Evolutionary conservation across 257 asterid genomes (phyloP), one percentile per base, ranked within the genome.

Genomic region (Solanum boliviense): DNA sequence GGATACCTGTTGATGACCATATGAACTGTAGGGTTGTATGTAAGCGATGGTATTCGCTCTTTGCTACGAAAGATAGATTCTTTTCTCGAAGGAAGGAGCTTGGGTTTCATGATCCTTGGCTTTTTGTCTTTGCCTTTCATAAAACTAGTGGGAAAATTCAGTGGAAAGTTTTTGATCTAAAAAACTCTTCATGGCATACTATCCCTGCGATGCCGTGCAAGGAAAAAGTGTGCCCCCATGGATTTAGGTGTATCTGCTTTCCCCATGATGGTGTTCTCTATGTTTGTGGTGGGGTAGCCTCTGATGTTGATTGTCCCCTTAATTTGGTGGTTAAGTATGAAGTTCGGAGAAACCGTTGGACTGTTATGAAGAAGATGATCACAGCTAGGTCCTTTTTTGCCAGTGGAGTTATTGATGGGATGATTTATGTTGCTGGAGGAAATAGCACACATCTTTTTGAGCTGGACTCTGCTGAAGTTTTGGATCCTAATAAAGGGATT

Each of bases 161-260:
- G 87, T 97, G 99, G 99, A 93, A 93, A 91, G 98, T 95, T 88
- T 94, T 97, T 2, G 95, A 97, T 71, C 94, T 97, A 9, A 92
- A 86, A 6, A 93, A 90, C 56, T 89, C 91, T 38, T 89, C 96
- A 3, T 97, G 99, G 99, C 99, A 97, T 90, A 56, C 95, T 4
- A 94, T 95, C 83, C 98, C 99, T 0, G 91, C 98, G 13, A 97
- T 97, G 99, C 99, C 99, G 21, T 97, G 98, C 91, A 97, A 93
- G 92, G 98, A 94, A 39, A 95, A 93, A 88, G 98, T 93, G 35
- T 93, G 98, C 75, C 98, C 98, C 39, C 97, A 95, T 87, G 99
- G 98, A 39, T 86, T 86, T 83, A 86, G 98, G 90, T 97, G 98
- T 87, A 94, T 95, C 21, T 92, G 99, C 23, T 89, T 95, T 71